Base-by-base conservation (phyloP, 2,329 filamentous ascomycete genomes). In the Teratosphaeria gauchensis region DNA sequence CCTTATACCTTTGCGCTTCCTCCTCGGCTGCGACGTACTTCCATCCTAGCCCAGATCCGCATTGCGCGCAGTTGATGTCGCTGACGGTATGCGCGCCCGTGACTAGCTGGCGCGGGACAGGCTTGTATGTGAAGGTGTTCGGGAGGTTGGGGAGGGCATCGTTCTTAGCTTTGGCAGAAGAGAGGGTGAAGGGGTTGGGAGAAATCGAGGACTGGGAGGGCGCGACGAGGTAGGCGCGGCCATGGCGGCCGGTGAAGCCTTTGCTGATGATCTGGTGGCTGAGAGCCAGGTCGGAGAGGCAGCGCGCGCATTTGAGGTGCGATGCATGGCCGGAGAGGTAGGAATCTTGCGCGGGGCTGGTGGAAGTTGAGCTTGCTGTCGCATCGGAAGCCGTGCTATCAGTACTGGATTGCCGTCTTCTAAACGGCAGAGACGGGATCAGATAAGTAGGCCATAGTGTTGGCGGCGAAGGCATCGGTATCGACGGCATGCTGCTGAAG, bases 11-110 rank as follows among this genome's bases (percentile, higher is more conserved):
- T 71, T 86, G 84, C 11, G 71, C 74, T 59, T 85, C 82, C 63
- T 86, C 82, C 60, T 83, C 82, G 0, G 84, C 84, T 21, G 78
- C 76, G 28, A 86, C 78, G 65, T 86, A 86, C 69, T 86, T 86
- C 84, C 84, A 86, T 2, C 84, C 84, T 21, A 86, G 66, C 38
- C 83, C 76, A 57, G 68, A 78, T 1, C 78, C 81, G 62, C 84
- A 86, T 53, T 77, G 75, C 3, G 75, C 71, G 65, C 84, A 86
- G 62, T 73, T 78, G 51, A 86, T 79, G 61, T 86, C 84, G 58
- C 77, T 77, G 6, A 86, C 84, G 0, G 82, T 85, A 63, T 86
- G 84, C 8, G 79, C 78, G 53, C 84, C 84, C 1, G 84, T 86
- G 46, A 86, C 83, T 1, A 86, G 75, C 63, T 84, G 80, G 1